phyloP scores from a whole-genome alignment of 306 rosid genomes.

The Begonia peltatifolia region DNA sequence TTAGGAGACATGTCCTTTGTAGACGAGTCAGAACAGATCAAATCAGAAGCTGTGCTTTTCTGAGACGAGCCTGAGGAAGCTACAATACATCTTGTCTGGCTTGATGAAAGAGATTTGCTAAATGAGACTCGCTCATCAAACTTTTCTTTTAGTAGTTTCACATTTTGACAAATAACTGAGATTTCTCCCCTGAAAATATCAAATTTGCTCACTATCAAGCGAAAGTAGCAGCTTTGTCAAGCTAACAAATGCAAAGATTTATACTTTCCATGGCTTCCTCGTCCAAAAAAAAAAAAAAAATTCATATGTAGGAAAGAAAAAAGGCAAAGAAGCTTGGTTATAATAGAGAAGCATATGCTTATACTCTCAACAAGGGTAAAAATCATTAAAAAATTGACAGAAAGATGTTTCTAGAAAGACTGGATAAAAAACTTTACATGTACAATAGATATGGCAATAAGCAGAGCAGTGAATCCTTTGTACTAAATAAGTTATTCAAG shows the following conservation, averaged over 20 bases:
- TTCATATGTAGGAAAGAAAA: too few relatives aligned
- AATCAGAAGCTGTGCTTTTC: conserved; percentile 14
- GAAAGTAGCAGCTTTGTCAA: background rate
- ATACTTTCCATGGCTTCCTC: too few relatives aligned
- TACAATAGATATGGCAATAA: too few relatives aligned
- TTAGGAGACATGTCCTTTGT: conserved; percentile 14
- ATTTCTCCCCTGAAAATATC: conserved; percentile 64
- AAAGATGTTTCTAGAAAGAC: too few relatives aligned
- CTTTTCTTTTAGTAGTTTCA: conserved; percentile 58
- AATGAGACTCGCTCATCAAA: conserved; percentile 75
- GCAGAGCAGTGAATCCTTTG: too few relatives aligned
- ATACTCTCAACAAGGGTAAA: too few relatives aligned
- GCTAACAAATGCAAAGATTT: too few relatives aligned
- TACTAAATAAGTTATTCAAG: too few relatives aligned
- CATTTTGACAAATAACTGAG: conserved; percentile 68
- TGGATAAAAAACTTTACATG: too few relatives aligned
- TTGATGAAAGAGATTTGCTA: conserved; percentile 67
- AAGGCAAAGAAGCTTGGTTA: too few relatives aligned
- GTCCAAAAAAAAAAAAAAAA: too few relatives aligned
- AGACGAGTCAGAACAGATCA: conserved; percentile 21
- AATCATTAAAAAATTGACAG: background rate
- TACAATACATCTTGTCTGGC: conserved; percentile 71
- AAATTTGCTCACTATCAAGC: background rate
- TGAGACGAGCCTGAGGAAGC: conserved; percentile 39
- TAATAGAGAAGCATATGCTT: too few relatives aligned